A percentile compares a stretch with the other conserved stretches of the same genome.
Conservation (phyloP, 495 filamentous ascomycete genomes). For the Aspergillus panamensis region DNA sequence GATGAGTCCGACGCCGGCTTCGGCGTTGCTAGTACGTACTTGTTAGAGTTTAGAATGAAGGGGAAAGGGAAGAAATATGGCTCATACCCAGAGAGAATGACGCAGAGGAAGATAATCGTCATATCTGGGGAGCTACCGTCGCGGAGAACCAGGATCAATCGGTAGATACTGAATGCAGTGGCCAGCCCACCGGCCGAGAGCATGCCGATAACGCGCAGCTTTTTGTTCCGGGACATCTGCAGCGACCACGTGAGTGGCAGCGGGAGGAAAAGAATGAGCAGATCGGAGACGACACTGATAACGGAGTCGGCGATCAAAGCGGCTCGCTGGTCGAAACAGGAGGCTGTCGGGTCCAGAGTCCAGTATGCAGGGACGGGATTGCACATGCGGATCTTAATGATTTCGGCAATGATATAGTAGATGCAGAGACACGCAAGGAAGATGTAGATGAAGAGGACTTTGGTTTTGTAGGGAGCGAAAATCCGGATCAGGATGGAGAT, state of each 20-base stretch:
- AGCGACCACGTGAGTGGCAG: slow-evolving; percentile 46
- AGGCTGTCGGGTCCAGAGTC: slow-evolving; percentile 17
- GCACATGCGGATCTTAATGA: slow-evolving; percentile 41
- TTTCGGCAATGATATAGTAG: slow-evolving; percentile 34
- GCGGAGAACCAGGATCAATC: slow-evolving; percentile 39
- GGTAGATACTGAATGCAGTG: slow-evolving; percentile 44
- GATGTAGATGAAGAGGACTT: slow-evolving; percentile 41
- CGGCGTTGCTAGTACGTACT: slow-evolving; percentile 37
- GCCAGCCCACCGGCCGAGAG: slow-evolving; percentile 47
- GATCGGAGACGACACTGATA: slow-evolving; percentile 45
- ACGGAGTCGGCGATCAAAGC: slow-evolving; percentile 47
- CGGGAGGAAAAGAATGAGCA: slow-evolving; percentile 45
- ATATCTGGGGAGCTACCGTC: slow-evolving; percentile 32
- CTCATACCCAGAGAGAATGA: slow-evolving; percentile 46
- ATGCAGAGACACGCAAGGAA: slow-evolving; percentile 40
- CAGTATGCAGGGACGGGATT: slow-evolving; percentile 35
- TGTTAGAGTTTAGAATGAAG: slow-evolving; percentile 1
- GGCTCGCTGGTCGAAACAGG: slow-evolving; percentile 42
- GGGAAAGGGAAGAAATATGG: background rate
- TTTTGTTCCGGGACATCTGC: slow-evolving; percentile 45
- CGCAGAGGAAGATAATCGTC: slow-evolving; percentile 41
- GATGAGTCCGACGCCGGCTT: slow-evolving; percentile 46
- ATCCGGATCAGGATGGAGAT: slow-evolving; percentile 46
- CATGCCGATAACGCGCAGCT: slow-evolving; percentile 44
- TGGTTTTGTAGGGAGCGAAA: slow-evolving; percentile 41